Conservation (phyloP, 495 filamentous ascomycete genomes). For the Lasiosphaeris hirsuta region DNA sequence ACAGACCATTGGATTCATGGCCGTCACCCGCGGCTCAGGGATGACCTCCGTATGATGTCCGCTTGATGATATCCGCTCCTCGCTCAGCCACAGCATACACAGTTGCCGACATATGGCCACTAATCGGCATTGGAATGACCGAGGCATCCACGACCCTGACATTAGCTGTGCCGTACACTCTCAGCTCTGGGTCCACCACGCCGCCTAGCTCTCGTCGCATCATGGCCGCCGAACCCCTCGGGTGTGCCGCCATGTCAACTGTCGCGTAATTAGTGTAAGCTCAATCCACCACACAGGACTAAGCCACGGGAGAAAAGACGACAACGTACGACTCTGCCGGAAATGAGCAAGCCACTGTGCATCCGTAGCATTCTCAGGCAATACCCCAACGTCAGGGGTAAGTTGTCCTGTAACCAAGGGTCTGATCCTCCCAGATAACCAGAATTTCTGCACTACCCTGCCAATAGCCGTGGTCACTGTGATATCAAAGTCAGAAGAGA, state of each 20-base stretch:
- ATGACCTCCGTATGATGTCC: too few species aligned
- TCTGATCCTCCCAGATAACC: neutral
- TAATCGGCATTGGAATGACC: too few species aligned
- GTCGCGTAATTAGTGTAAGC: neutral
- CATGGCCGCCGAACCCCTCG: neutral
- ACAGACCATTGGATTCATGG: too few species aligned
- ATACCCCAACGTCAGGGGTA: neutral
- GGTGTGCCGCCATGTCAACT: neutral
- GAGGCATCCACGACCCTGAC: too few species aligned
- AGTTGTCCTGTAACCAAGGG: neutral
- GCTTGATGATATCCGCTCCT: too few species aligned
- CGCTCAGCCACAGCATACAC: too few species aligned
- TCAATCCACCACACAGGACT: too few species aligned
- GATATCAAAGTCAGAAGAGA: neutral
- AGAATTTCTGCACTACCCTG: neutral
- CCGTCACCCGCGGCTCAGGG: too few species aligned
- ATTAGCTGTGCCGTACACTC: too few species aligned
- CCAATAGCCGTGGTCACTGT: neutral
- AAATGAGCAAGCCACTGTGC: neutral
- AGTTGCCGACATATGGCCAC: too few species aligned
- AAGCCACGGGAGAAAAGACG: neutral
- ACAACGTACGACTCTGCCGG: neutral
- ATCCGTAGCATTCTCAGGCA: neutral
- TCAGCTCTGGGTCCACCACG: too few species aligned
- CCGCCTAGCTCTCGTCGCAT: neutral